These are phyloP conservation scores for Euphorbia lathyris DNA, from an alignment of 345 rosid genomes.

Conservation along the genomic window DNA sequence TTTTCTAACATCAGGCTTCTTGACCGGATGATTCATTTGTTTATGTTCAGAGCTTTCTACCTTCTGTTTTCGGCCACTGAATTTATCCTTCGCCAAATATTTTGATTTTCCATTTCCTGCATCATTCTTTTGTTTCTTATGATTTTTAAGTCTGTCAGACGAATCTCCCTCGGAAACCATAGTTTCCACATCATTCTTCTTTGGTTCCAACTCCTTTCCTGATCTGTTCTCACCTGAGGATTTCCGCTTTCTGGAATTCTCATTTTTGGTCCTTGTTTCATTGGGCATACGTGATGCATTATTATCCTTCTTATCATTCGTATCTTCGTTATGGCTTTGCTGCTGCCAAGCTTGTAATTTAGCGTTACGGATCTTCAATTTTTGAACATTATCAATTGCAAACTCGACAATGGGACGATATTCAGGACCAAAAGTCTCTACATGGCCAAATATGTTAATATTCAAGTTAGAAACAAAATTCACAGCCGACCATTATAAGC, in stretches of 20 bases:
- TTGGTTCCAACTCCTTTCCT: slow-evolving; percentile 17
- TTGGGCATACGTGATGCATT: slow-evolving; percentile 4
- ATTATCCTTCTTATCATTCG: slow-evolving; percentile 20
- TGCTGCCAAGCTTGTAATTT: slow-evolving; percentile 43
- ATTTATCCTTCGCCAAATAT: slow-evolving; percentile 20
- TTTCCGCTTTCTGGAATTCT: slow-evolving; percentile 43
- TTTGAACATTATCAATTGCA: slow-evolving; percentile 75
- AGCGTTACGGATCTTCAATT: slow-evolving; percentile 58
- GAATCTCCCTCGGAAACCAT: slow-evolving; percentile 17
- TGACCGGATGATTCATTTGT: slow-evolving; percentile 17
- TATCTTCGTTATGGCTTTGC: slow-evolving; percentile 22
- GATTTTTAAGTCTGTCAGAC: slow-evolving; percentile 15
- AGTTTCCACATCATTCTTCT: slow-evolving; percentile 22
- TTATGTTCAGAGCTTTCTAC: slow-evolving; percentile 27
- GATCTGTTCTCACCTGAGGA: slow-evolving; percentile 33
- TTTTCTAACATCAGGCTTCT: slow-evolving; percentile 23
- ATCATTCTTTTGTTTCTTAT: slow-evolving; percentile 39
- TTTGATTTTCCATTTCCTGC: slow-evolving; percentile 26
- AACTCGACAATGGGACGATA: slow-evolving; percentile 83
- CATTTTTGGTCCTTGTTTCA: slow-evolving; percentile 17
- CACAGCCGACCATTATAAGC: background rate
- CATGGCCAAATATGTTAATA: slow-evolving; percentile 16
- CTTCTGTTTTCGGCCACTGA: slow-evolving; percentile 13
- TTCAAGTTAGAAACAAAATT: background rate
- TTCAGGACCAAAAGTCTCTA: slow-evolving; percentile 81